Conservation (phyloP, 1,284 basidiomycete genomes). For the Trametes pubescens region DNA sequence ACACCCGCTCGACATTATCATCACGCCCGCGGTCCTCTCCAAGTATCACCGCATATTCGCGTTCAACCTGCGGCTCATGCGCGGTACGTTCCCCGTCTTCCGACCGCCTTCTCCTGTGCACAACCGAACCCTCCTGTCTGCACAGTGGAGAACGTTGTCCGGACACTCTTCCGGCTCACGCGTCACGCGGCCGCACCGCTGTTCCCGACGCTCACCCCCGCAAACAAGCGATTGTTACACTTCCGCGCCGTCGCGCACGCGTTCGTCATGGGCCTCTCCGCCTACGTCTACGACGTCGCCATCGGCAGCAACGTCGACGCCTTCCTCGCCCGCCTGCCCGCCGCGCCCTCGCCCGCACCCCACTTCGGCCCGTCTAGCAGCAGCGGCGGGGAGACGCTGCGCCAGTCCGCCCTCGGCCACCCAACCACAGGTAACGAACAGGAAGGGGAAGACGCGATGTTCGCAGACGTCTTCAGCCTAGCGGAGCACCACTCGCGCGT, state of each 20-base stretch:
- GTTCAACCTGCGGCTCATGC: conserved; percentile 77
- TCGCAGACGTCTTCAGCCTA: conserved; percentile 80
- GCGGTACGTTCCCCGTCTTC: conserved; percentile 57
- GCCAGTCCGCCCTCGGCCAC: background rate
- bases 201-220: conserved; percentile 65
- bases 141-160: conserved; percentile 75
- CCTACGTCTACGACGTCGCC: conserved; percentile 80
- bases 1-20: conserved; percentile 70
- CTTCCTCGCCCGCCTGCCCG: conserved; percentile 54
- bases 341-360: conserved; percentile 32
- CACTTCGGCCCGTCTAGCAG: background rate
- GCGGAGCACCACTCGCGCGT: conserved; percentile 73
- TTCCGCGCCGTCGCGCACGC: conserved; percentile 78
- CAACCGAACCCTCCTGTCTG: background rate
- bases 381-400: background rate
- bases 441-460: conserved; percentile 35
- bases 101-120: background rate
- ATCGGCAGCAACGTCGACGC: conserved; percentile 78
- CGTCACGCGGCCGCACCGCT: conserved; percentile 51
- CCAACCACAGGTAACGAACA: background rate
- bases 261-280: conserved; percentile 70
- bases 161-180: conserved; percentile 71
- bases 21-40: conserved; percentile 73
- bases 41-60: conserved; percentile 88
- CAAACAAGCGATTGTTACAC: conserved; percentile 63